Evolutionary conservation across 306 rosid genomes (phyloP), one percentile per base, ranked within the genome.

Genomic region (Lupinus albus): DNA sequence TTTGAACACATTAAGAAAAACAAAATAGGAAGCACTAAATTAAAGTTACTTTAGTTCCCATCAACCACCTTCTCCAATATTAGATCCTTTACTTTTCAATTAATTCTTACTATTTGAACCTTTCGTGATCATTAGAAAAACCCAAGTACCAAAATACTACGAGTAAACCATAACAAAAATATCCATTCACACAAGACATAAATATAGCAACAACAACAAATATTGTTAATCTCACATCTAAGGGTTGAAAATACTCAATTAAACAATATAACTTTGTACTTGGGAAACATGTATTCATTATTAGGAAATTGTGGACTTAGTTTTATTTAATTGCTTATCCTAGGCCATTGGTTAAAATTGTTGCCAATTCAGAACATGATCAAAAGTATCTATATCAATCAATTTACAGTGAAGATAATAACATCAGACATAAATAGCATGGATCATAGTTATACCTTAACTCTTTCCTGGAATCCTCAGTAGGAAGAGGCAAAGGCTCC

Each of bases 401-500:
- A 55, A 73, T 62, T 25, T 18, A 73, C 14, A 70, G 35, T 39
- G 11, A 49, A 15, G 4, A 11, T 9, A 36, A 61, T 2, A 54
- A 61, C 13, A 54, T 12, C 4, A 45, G 15, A 45, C 5, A 21
- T 38, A 8, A 58, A 32, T 3, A 7, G 49, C 1, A 55, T 12
- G 55, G 20, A 13, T 45, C 56, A 9, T 44, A 21, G 21, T 3
- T 28, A 51, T 82, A 87, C 97, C 97, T 84, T 68, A 80, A 87
- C 73, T 85, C 89, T 80, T 86, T 91, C 83, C 75, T 87, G 62
- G 79, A 82, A 58, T 77, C 79, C 54, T 86, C 88, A 82, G 38
- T 80, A 8, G 87, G 78, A 80, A 77, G 85, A 76, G 86, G 49
- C 66, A 85, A 78, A 76, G 92, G 64, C 74, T 82, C 88, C 73